These are phyloP conservation scores for Clonostachys solani DNA, from an alignment of 2,329 filamentous ascomycete genomes.

Conservation along the genomic window DNA sequence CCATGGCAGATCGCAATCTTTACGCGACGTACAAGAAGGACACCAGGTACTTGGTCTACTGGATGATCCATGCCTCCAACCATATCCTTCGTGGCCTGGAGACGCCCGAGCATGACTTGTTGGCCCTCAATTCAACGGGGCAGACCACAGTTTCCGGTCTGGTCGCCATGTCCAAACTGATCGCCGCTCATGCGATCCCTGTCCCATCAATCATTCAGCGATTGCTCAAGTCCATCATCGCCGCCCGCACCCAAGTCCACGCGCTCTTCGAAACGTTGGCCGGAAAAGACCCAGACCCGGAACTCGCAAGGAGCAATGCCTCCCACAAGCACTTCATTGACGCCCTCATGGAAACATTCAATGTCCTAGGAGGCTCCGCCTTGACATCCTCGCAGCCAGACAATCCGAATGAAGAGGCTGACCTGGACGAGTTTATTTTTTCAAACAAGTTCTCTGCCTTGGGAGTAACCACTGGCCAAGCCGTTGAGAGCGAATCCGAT, in stretches of 20 bases:
- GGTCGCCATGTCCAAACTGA: slow-evolving; percentile 29
- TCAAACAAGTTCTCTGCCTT: background rate
- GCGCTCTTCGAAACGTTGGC: slow-evolving; percentile 23
- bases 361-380: background rate
- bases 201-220: slow-evolving; percentile 25
- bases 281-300: background rate
- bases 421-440: background rate
- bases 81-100: slow-evolving; percentile 16
- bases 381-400: background rate
- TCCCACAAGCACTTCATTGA: background rate
- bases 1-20: slow-evolving; percentile 10
- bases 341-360: background rate
- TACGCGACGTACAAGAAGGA: slow-evolving; percentile 34
- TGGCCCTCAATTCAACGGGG: slow-evolving; percentile 26
- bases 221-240: slow-evolving; percentile 31
- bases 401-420: background rate
- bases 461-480: background rate
- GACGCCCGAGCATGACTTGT: slow-evolving; percentile 7
- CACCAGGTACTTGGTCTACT: slow-evolving; percentile 27
- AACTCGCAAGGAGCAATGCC: background rate
- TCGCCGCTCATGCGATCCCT: slow-evolving; percentile 23
- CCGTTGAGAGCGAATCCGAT: background rate
- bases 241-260: slow-evolving; percentile 20
- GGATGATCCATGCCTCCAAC: slow-evolving; percentile 32
- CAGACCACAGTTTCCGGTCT: slow-evolving; percentile 27